Evolutionary conservation across 2,329 filamentous ascomycete species (phyloP).

Genomic region (Ceratocystis papillata): DNA sequence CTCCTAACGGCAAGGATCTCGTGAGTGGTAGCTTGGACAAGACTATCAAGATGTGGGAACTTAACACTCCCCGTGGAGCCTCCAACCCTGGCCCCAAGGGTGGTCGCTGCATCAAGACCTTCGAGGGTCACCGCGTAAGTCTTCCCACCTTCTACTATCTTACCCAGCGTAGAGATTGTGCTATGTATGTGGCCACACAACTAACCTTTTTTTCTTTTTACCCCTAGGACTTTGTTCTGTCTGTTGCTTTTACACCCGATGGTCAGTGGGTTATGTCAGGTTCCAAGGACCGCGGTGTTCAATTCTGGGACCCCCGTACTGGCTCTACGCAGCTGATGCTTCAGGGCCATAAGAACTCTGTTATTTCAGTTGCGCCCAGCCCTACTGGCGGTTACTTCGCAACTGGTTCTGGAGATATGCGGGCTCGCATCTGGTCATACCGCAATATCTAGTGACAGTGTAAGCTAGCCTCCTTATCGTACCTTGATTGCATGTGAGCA

Average conservation of each 20-base stretch:
- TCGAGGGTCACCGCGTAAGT: constrained; percentile 84
- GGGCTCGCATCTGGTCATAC: constrained; percentile 93
- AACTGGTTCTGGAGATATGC: constrained; percentile 94
- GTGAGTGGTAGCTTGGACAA: constrained; percentile 93
- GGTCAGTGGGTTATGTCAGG: constrained; percentile 93
- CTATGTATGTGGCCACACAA: no score
- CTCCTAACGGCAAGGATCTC: constrained; percentile 81
- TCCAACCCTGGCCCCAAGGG: constrained; percentile 61
- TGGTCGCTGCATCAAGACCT: constrained; percentile 90
- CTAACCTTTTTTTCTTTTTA: neutral
- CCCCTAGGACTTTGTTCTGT: constrained; percentile 80
- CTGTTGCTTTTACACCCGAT: constrained; percentile 88
- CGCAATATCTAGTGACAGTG: constrained; percentile 30
- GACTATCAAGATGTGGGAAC: constrained; percentile 99
- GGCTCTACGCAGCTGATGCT: constrained; percentile 95
- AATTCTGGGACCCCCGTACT: constrained; percentile 95
- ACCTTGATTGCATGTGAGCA: neutral
- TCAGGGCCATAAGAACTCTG: constrained; percentile 96
- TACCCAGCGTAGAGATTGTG: no score
- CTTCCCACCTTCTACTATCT: neutral
- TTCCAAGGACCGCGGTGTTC: constrained; percentile 92
- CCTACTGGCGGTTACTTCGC: constrained; percentile 82
- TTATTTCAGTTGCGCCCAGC: constrained; percentile 93
- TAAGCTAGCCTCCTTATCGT: neutral
- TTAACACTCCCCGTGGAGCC: constrained; percentile 60